Base-by-base conservation (phyloP, 371 early-diverging fungal species). In the Coemansia sp. region DNA sequence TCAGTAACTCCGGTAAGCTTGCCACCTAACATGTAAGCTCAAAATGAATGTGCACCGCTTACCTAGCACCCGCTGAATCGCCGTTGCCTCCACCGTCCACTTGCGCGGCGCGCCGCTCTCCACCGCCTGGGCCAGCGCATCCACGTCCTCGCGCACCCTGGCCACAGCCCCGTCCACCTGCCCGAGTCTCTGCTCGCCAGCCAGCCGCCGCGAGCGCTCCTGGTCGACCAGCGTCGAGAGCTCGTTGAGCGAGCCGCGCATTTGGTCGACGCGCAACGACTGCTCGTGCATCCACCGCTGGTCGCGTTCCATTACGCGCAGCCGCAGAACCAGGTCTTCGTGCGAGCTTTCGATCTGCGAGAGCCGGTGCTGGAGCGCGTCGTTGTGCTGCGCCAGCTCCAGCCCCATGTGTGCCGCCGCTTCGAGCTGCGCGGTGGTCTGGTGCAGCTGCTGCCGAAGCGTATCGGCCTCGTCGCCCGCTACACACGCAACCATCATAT, bases 281-380 rank as follows among this genome's bases (percentile, higher is more conserved):
- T 74, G 75, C 38, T 74, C 66, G 34, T 74, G 75, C 60, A 74
- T 61, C 69, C 75, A 69, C 49, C 69, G 52, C 5, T 69, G 61
- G 58, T 74, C 75, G 10, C 69, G 57, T 56, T 74, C 75, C 4
- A 64, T 38, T 11, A 69, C 36, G 11, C 24, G 36, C 29, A 74
- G 49, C 0, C 77, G 64, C 44, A 67, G 68, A 2, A 33, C 50
- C 43, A 76, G 46, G 34, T 71, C 68, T 18, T 60, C 56, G 6
- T 71, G 62, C 8, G 32, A 38, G 8, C 40, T 50, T 33, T 61
- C 51, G 6, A 68, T 10, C 4, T 38, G 37, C 2, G 42, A 36
- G 11, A 76, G 58, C 3, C 58, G 67, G 32, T 33, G 24, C 12
- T 55, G 62, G 0, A 76, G 62, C 7, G 39, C 40, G 12, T 44